phyloP scores from a whole-genome alignment of 2,329 filamentous ascomycete species.

The Botrytis tulipae region DNA sequence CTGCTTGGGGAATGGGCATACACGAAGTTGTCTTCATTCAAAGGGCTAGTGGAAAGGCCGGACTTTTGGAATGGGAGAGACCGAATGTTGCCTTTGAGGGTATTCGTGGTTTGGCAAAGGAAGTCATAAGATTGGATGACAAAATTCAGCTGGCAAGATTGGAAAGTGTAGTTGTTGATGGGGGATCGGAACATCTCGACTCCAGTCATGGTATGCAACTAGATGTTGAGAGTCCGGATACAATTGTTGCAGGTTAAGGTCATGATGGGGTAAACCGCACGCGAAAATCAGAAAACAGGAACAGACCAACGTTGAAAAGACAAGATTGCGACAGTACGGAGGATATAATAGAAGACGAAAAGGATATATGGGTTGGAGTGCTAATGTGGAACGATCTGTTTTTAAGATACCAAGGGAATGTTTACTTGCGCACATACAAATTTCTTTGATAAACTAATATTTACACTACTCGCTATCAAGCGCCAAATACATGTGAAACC shows the following conservation, averaged over 20 bases:
- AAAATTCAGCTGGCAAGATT: constrained; percentile 26
- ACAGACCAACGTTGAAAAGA: neutral
- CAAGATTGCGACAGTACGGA: neutral
- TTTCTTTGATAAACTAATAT: neutral
- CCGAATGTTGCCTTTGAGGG: constrained; percentile 31
- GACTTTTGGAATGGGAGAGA: constrained; percentile 30
- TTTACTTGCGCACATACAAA: neutral
- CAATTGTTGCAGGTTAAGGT: constrained; percentile 28
- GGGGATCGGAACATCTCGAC: neutral
- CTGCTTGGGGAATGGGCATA: constrained; percentile 30
- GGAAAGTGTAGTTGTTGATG: constrained; percentile 28
- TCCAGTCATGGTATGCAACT: constrained; percentile 27
- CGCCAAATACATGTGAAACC: neutral
- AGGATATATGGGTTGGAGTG: neutral
- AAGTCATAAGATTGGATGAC: constrained; percentile 26
- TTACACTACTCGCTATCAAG: neutral
- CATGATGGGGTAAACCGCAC: neutral
- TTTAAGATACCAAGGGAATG: constrained; percentile 5
- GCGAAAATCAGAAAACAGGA: neutral
- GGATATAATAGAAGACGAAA: neutral
- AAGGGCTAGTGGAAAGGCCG: constrained; percentile 28
- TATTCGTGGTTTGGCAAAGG: constrained; percentile 30
- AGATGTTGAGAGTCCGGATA: constrained; percentile 36
- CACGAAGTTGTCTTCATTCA: constrained; percentile 33
- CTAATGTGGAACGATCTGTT: neutral